Evolutionary conservation across 768 basidiomycete genomes (phyloP).

Genomic region (Suillus luteus): DNA sequence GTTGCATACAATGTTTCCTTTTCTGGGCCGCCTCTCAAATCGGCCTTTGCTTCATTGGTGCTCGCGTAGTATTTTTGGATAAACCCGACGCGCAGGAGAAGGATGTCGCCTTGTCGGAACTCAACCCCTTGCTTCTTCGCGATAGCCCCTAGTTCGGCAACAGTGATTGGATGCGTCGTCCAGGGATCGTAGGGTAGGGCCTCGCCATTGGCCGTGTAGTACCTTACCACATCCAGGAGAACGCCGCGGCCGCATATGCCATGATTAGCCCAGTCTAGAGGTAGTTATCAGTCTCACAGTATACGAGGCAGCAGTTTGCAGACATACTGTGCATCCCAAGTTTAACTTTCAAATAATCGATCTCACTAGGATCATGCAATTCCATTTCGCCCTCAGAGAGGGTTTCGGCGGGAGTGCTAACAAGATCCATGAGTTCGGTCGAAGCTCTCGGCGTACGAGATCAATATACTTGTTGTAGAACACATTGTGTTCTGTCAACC

Average conservation of each 20-base stretch:
- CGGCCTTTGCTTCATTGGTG: conserved; percentile 47
- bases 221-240: conserved; percentile 61
- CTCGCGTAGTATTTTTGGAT: conserved; percentile 53
- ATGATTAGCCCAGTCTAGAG: conserved; percentile 66
- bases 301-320: neutral
- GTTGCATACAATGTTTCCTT: conserved; percentile 55
- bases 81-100: conserved; percentile 63
- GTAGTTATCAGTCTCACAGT: neutral
- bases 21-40: conserved; percentile 34
- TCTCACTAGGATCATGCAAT: conserved; percentile 49
- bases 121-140: conserved; percentile 58
- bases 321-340: conserved; percentile 71
- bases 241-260: conserved; percentile 73
- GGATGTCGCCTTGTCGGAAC: conserved; percentile 61
- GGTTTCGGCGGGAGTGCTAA: conserved; percentile 44
- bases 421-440: neutral
- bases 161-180: conserved; percentile 52
- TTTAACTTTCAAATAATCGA: conserved; percentile 48
- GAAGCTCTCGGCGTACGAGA: neutral
- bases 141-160: conserved; percentile 58
- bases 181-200: conserved; percentile 66
- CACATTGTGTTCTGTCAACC: conserved; percentile 50
- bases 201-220: conserved; percentile 42
- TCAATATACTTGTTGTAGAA: conserved; percentile 62
- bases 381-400: conserved; percentile 48